Evolutionary conservation across 495 filamentous ascomycete species (phyloP), one percentile per base, ranked within the genome.

Genomic region (Penicillium paxilli): DNA sequence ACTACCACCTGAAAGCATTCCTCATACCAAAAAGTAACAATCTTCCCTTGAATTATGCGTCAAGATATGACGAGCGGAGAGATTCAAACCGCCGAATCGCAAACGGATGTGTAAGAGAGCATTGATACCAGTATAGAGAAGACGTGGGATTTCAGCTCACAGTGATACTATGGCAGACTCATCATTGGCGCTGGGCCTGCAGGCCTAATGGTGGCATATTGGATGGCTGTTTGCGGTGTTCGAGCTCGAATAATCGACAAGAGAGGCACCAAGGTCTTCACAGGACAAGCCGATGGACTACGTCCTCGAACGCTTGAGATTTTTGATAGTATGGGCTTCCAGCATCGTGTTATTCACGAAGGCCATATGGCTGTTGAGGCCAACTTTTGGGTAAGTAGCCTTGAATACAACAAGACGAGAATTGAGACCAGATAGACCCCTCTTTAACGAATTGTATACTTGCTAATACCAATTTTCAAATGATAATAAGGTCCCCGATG

Each of bases 171-270:
- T 26, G 7, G 9, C 40, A 69, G 54, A 19, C 68, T 89, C 46
- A 82, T 88, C 25, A 66, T 87, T 20, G 86, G 86, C 8, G 84
- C 85, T n/a, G 85, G 85, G n/a, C 85, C 86, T 0, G 79, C 84
- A 0, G 84, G 80, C 42, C 73, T 88, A 8, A 86, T 86, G 79
- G 77, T 78, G 22, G 83, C 86, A 1, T 73, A 78, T 37, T 88
- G 84, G 80, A 78, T 87, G 65, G 77, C 85, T 11, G 76, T 76
- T 38, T 83, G 72, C 54, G 83, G 83, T 4, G 72, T 88, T 47
- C 65, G 77, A n/a, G 66, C 81, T 5, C 74, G 83, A 5, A 81
- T 87, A 19, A 60, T 90, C 17, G 86, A 88, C 63, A 87, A 87
- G 56, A 72, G 80, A 26, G 69, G 63, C 6, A 80, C 70, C 4